Evolutionary conservation across 331 rosid species (phyloP), one percentile per base, ranked within the genome.

Genomic region (Pyrus hybrid): DNA sequence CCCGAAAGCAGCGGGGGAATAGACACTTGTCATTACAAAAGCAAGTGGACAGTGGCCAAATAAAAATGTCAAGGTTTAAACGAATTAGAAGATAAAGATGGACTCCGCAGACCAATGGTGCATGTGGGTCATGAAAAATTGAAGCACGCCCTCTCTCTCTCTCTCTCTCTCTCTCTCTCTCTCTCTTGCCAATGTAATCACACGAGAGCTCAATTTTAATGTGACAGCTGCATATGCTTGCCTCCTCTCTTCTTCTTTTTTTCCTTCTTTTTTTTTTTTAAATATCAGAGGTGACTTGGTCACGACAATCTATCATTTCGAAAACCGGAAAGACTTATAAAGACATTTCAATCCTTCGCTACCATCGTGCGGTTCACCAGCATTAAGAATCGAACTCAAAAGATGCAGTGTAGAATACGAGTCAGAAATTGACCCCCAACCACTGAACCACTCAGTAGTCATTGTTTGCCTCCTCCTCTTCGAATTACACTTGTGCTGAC

Each of bases 121-220:
- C 91, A 85, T 85, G 93, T 89, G 79, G 85, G 85, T 79, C 87
- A 73, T 88, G 82, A 82, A 91, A 85, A 85, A 77, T 77, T 85
- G 88, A 83, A 85, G 67, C 86, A 79, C 75, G 58, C 45, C 26
- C 79, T 17, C 41, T 62, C 80, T 20, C 35, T 71, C 57, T 63
- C 45, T 21, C 71, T n/a, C n/a, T n/a, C n/a, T n/a, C n/a, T n/a
- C n/a, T n/a, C 76, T 41, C 63, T 73, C 67, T 13, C 57, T 65
- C 65, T 25, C 32, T 17, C 56, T 1, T 6, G 49, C 58, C 25
- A 14, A 47, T n/a, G 68, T 47, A 41, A 29, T 13, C 73, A 47
- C 68, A 63, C 74, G 73, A 76, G 85, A 75, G 33, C 79, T 79
- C 88, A 80, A 64, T 69, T 68, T 81, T 79, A 76, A 76, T 82